Percentiles rank a stretch among this genome's conserved stretches.
Conservation (phyloP, 2,329 filamentous ascomycete genomes). For the Aspergillus oerlinghausenensis region DNA sequence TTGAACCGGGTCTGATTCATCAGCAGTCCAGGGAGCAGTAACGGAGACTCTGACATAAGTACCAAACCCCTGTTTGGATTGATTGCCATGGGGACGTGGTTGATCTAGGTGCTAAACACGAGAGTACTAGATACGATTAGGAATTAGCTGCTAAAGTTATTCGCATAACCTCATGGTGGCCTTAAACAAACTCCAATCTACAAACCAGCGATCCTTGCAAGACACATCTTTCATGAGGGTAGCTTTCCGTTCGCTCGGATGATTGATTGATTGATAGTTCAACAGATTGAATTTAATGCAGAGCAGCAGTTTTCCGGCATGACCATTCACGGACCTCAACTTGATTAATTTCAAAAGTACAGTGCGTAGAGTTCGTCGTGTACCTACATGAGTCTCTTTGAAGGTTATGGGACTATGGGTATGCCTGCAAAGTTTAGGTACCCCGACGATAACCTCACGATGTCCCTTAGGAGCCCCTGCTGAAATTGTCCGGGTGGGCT, state of each 20-base stretch:
- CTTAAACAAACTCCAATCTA: not conserved
- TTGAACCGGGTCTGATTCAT: too few relatives aligned
- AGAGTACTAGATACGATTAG: not conserved
- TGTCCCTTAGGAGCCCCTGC: not conserved
- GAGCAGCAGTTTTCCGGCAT: not conserved
- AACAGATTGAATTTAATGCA: not conserved
- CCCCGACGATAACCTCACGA: not conserved
- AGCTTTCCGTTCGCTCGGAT: not conserved
- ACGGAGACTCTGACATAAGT: not conserved
- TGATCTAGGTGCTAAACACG: not conserved
- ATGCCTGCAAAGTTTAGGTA: not conserved
- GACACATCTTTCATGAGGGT: not conserved
- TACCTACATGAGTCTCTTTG: not conserved
- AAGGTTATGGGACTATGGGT: not conserved
- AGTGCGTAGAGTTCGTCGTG: not conserved
- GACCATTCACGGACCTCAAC: not conserved
- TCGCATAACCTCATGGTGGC: not conserved
- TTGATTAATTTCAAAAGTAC: not conserved
- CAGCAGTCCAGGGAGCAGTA: not conserved
- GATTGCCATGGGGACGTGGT: not conserved
- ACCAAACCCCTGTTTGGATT: not conserved
- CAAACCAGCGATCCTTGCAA: not conserved
- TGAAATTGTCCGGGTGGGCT: not conserved
- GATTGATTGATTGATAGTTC: not conserved
- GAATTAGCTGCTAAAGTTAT: not conserved